Base-by-base conservation (phyloP, 1,284 basidiomycete species). In the Lignosus rhinocerotis region DNA sequence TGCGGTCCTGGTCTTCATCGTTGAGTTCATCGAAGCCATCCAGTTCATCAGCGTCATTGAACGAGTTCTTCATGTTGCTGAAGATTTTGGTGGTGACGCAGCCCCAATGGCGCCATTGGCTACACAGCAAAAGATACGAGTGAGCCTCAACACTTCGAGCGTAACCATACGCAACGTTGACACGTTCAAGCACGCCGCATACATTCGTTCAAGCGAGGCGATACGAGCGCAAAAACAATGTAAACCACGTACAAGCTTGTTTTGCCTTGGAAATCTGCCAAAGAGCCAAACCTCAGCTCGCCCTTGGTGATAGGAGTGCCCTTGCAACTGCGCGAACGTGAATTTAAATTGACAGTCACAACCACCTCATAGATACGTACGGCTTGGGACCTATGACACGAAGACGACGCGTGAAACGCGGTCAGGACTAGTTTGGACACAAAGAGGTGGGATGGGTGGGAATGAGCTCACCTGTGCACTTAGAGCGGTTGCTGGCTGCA, bases 21-120 rank as follows among this genome's bases (percentile, higher is more conserved):
- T 72, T 75, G 51, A 93, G 78, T 0, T 86, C 85, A 1, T 91
- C 87, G 67, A 80, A 91, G 17, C 89, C 90, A 65, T 92, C 90
- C 33, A 92, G 75, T 0, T 90, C 92, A 11, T 82, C 78, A 0
- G 84, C 77, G 10, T 82, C 78, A 8, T 80, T 75, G 66, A 89
- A 81, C 6, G 76, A 75, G 32, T 82, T 78, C 74, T 92, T 88
- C 73, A 93, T 80, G 69, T 93, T 92, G n/a, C 73, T 71, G 39
- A 95, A 68, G 53, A 94, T 83, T 64, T 80, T 85, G 21, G 79
- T 57, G 0, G 92, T 93, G 6, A 84, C 80, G 65, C 94, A 96
- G 56, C 90, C 88, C 88, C 88, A 93, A 69, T 94, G 92, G 63
- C 90, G 83, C 87, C 88, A 93, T 46, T 76, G 70, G 65, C 91